Evolutionary conservation across 306 rosid genomes (phyloP).

Genomic region (Begonia peltatifolia): DNA sequence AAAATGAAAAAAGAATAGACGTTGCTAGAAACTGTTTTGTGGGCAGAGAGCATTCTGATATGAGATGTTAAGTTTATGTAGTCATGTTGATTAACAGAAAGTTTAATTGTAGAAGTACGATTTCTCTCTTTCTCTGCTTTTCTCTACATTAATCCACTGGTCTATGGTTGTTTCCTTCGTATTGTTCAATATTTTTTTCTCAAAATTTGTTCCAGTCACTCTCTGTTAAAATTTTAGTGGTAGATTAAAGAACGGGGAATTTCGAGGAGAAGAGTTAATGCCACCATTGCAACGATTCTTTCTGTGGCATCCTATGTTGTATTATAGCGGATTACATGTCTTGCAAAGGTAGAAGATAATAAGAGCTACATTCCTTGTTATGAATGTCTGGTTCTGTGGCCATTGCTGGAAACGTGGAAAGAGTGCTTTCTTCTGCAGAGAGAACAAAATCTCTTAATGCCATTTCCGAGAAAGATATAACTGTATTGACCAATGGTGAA

Average conservation of each 20-base stretch:
- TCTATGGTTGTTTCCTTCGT: background rate
- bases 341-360: slow-evolving; percentile 17
- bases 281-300: slow-evolving; percentile 20
- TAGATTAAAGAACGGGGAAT: slow-evolving; percentile 27
- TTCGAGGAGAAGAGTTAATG: slow-evolving; percentile 10
- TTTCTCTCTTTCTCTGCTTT: background rate
- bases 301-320: slow-evolving; percentile 19
- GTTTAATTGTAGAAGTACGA: background rate
- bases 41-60: background rate
- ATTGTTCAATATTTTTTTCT: background rate
- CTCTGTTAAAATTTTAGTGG: background rate
- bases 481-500: slow-evolving; percentile 35
- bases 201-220: background rate
- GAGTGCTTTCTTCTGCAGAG: slow-evolving; percentile 43
- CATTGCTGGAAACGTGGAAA: slow-evolving; percentile 43
- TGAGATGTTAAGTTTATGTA: background rate
- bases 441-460: slow-evolving; percentile 73
- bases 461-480: slow-evolving; percentile 26
- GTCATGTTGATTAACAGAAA: background rate
- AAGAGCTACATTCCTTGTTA: slow-evolving; percentile 39
- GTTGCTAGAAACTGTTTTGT: too few species aligned
- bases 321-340: slow-evolving; percentile 28
- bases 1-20: too few species aligned
- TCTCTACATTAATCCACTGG: slow-evolving; percentile 1
- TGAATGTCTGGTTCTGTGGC: slow-evolving; percentile 99